Conservation (phyloP, 2,329 filamentous ascomycete species). For the Dactylella cylindrospora region DNA sequence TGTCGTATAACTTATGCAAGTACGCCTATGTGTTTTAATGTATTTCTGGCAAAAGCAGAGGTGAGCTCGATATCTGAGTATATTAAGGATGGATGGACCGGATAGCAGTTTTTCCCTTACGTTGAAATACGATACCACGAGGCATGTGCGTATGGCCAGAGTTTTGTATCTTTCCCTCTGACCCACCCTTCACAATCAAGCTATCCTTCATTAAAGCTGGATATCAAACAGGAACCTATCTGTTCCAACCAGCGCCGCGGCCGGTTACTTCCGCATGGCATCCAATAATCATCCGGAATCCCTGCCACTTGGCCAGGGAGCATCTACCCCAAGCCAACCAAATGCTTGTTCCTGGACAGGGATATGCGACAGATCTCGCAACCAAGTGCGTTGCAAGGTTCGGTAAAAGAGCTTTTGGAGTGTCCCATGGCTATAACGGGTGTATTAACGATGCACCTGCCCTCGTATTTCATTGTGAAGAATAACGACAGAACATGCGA, state of each 20-base stretch:
- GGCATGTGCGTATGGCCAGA: constrained; percentile 10
- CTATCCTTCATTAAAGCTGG: no score
- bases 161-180: no score
- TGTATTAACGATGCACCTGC: constrained; percentile 40
- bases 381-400: constrained; percentile 28
- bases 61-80: constrained; percentile 23
- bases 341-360: constrained; percentile 39
- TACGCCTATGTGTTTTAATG: no score
- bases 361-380: constrained; percentile 45
- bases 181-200: no score
- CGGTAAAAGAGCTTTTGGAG: constrained; percentile 41
- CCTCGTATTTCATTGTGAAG: constrained; percentile 42
- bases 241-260: constrained; percentile 27
- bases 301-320: constrained; percentile 16
- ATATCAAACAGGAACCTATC: constrained; percentile 38
- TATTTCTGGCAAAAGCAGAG: no score
- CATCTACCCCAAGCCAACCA: constrained; percentile 26
- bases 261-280: constrained; percentile 40
- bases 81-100: constrained; percentile 40
- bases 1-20: no score
- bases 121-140: constrained; percentile 17
- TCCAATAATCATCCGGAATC: constrained; percentile 11
- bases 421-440: constrained; percentile 25
- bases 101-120: constrained; percentile 9
- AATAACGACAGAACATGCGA: no score